Evolutionary conservation across 495 filamentous ascomycete genomes (phyloP).

Genomic region (Lophiotrema nucula): DNA sequence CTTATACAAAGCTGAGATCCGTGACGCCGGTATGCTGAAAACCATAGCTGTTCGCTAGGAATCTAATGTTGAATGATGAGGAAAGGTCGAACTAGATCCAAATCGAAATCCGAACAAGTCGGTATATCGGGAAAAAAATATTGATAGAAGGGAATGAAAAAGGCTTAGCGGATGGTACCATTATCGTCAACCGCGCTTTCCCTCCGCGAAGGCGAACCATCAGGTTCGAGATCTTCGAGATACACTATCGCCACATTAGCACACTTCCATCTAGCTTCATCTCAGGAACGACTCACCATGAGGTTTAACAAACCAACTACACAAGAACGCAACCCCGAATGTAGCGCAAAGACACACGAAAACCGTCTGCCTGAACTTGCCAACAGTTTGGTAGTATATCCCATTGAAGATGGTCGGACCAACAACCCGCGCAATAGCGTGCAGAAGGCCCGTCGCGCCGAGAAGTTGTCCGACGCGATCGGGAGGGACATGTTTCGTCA

Average conservation of each 20-base stretch:
- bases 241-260: constrained; percentile 10
- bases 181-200: no score
- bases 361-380: constrained; percentile 72
- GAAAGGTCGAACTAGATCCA: no score
- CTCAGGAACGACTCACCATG: constrained; percentile 56
- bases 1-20: no score
- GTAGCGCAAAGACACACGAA: constrained; percentile 69
- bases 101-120: no score
- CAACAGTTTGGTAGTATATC: constrained; percentile 79
- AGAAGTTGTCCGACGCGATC: constrained; percentile 80
- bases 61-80: no score
- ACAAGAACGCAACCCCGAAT: constrained; percentile 64
- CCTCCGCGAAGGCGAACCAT: constrained; percentile 1
- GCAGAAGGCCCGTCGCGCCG: constrained; percentile 81
- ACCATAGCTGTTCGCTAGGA: no score
- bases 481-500: constrained; percentile 87
- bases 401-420: constrained; percentile 79
- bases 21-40: no score
- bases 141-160: no score
- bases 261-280: neutral
- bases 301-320: constrained; percentile 68
- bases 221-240: constrained; percentile 13
- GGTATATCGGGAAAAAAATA: no score
- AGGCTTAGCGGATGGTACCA: no score
- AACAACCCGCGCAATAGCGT: constrained; percentile 75